Evolutionary conservation across 2,329 filamentous ascomycete species (phyloP), one percentile per base, ranked within the genome.

Genomic region (Dactylellina parvicollis): DNA sequence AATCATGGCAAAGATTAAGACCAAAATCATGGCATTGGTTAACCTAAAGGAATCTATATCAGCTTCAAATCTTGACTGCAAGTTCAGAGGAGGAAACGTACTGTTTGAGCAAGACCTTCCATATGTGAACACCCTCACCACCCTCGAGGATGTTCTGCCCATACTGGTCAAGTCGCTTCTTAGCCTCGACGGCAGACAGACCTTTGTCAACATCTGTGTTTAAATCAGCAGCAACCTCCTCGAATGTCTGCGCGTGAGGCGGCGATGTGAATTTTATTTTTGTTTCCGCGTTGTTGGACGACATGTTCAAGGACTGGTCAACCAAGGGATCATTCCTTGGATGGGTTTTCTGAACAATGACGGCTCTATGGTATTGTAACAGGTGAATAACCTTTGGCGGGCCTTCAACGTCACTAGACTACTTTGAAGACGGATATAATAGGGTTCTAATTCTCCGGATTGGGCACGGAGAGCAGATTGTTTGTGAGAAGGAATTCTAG

Each of bases 121-220:
- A 83, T 89, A 65, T 85, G 78, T 85, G 86, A 50, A 93, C 88
- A 28, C 86, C 86, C 28, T 86, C 87, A 18, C 85, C 88, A 20
- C 91, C 86, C 46, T 91, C 87, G 24, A 93, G 83, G 78, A 91
- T 88, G 81, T 92, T 92, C 16, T 81, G 83, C 52, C 89, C 89
- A 79, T 89, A 88, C 69, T 85, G 83, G 22, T 84, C 80, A 64
- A 88, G 84, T 24, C 89, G 82, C 70, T 86, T 81, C 60, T 84
- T 80, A 20, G 90, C 89, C 77, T 90, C 86, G 8, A 81, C 79
- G 14, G 85, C 84, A 4, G 84, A 86, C 46, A 93, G 82, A 38
- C 90, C 90, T 79, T 85, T 88, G 73, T 92, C 89, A 60, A 88
- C 79, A 78, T 90, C 84, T 57, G 89, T 89, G 34, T 84, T 82